Percentiles rank a stretch among this genome's conserved stretches.
Evolutionary conservation across 192 early-diverging fungal species (phyloP).

Genomic region (Rhizophagus sp.): DNA sequence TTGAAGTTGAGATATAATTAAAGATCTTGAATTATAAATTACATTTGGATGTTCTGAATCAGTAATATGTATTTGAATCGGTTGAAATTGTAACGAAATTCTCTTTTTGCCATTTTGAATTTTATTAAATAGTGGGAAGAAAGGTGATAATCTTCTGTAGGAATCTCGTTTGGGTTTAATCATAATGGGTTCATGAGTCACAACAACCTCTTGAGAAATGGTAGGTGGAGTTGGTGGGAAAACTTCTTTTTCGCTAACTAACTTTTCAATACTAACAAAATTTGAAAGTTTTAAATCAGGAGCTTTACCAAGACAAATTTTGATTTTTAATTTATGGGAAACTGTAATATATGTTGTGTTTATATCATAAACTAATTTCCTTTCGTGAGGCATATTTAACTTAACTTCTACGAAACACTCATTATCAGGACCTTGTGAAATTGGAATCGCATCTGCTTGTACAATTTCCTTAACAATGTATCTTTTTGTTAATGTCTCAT

Average conservation of each 20-base stretch:
- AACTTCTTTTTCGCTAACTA: not conserved
- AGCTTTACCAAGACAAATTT: constrained; percentile 3
- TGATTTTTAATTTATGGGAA: constrained; percentile 14
- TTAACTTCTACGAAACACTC: not conserved
- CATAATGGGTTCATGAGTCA: not conserved
- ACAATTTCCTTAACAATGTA: not conserved
- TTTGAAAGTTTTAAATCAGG: not conserved
- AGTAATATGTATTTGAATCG: not conserved
- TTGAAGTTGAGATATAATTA: not conserved
- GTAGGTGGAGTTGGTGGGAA: not conserved
- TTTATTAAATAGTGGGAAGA: not conserved
- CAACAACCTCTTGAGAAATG: not conserved
- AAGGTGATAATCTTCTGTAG: not conserved
- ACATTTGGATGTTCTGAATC: not conserved
- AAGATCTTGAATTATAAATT: constrained; percentile 15
- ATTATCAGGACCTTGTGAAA: not conserved
- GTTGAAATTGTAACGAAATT: not conserved
- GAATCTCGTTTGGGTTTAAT: not conserved
- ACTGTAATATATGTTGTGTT: not conserved
- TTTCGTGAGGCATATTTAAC: not conserved
- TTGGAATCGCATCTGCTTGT: not conserved
- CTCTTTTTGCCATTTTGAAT: not conserved
- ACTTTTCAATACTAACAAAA: not conserved
- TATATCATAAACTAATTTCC: not conserved
- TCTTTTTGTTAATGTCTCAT: constrained; percentile 1